phyloP scores from a whole-genome alignment of 2,329 filamentous ascomycete genomes.

The Zarea fungicola region DNA sequence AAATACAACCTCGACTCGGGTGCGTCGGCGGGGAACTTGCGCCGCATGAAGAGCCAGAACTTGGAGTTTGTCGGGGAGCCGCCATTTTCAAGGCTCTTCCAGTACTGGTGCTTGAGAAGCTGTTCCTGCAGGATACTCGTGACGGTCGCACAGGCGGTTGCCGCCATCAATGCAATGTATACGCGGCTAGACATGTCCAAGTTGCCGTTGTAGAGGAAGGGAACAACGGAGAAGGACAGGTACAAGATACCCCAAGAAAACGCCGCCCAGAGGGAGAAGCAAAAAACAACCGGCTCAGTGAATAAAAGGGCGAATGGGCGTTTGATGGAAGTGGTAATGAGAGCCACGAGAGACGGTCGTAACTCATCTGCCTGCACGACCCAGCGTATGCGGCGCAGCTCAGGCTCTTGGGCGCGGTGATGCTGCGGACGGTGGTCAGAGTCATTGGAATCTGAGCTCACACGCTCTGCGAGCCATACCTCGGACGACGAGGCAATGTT shows the following conservation, averaged over 20 bases:
- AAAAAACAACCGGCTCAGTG: slow-evolving; percentile 75
- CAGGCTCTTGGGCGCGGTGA: not conserved
- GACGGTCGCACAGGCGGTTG: slow-evolving; percentile 58
- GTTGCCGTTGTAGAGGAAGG: slow-evolving; percentile 63
- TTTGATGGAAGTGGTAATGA: slow-evolving; percentile 69
- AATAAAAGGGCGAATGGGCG: slow-evolving; percentile 73
- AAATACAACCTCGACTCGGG: slow-evolving; percentile 83
- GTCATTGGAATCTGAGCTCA: slow-evolving; percentile 10
- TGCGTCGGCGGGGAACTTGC: slow-evolving; percentile 42
- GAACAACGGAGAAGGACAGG: slow-evolving; percentile 74
- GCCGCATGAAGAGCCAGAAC: slow-evolving; percentile 43
- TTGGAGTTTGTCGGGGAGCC: slow-evolving; percentile 22
- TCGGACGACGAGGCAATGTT: not conserved
- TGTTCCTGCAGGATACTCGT: slow-evolving; percentile 69
- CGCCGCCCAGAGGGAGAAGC: slow-evolving; percentile 83
- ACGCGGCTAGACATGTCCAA: slow-evolving; percentile 66
- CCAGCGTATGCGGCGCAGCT: slow-evolving; percentile 62
- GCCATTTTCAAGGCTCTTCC: slow-evolving; percentile 21
- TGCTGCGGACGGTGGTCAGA: not conserved
- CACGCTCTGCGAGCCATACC: not conserved
- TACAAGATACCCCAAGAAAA: slow-evolving; percentile 91
- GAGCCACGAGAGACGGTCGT: slow-evolving; percentile 58
- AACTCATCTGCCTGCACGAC: slow-evolving; percentile 75
- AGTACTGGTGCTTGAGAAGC: slow-evolving; percentile 45
- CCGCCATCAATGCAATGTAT: slow-evolving; percentile 68